phyloP scores from a whole-genome alignment of 2,329 filamentous ascomycete species.

The Alternaria atra region DNA sequence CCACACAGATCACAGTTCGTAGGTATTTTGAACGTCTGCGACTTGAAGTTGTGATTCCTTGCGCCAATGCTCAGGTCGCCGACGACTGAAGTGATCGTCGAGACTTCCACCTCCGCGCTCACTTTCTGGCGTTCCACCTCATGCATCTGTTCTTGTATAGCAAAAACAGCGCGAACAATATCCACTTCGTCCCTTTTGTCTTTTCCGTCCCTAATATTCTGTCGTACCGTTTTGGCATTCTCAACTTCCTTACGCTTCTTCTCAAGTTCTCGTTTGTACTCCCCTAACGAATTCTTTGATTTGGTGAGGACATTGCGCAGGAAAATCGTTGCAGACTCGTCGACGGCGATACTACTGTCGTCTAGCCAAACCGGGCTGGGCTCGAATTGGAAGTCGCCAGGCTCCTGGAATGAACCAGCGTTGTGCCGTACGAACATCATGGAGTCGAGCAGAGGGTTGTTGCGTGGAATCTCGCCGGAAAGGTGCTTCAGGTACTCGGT shows the following conservation, averaged over 20 bases:
- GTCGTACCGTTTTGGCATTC: conserved; percentile 74
- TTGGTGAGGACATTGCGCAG: conserved; percentile 91
- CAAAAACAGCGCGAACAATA: conserved; percentile 82
- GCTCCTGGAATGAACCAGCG: conserved; percentile 81
- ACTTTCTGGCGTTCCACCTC: conserved; percentile 83
- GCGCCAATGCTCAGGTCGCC: conserved; percentile 93
- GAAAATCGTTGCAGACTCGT: conserved; percentile 88
- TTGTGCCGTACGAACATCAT: conserved; percentile 99
- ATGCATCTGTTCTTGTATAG: conserved; percentile 84
- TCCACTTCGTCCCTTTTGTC: conserved; percentile 91
- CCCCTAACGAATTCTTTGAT: conserved; percentile 83
- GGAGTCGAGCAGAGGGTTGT: conserved; percentile 87
- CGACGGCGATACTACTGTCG: conserved; percentile 83
- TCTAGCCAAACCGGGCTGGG: conserved; percentile 98
- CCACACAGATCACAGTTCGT: conserved; percentile 98
- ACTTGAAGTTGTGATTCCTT: conserved; percentile 96
- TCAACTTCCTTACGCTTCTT: conserved; percentile 89
- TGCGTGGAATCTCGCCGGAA: conserved; percentile 82
- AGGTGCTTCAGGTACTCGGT: conserved; percentile 76
- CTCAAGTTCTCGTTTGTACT: conserved; percentile 83
- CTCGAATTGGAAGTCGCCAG: conserved; percentile 85
- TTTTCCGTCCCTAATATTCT: conserved; percentile 80
- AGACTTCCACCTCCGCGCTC: conserved; percentile 90
- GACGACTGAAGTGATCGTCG: conserved; percentile 88
- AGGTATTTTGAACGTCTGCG: conserved; percentile 98